phyloP scores from a whole-genome alignment of 2,329 filamentous ascomycete species.

The Alternaria triticina region DNA sequence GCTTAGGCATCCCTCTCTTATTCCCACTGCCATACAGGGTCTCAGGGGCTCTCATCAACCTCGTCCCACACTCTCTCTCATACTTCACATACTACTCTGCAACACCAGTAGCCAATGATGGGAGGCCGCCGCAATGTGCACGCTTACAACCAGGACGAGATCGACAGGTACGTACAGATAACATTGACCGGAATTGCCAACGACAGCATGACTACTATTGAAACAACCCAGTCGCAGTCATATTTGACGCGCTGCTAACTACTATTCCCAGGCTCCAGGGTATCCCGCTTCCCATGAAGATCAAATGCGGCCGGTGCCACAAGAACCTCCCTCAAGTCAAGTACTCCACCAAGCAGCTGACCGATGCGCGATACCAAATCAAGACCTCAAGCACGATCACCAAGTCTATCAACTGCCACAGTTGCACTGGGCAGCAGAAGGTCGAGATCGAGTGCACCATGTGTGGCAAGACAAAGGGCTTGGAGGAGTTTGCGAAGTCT shows the following conservation, averaged over 20 bases:
- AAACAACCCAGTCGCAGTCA: rapidly evolving
- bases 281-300: constrained; percentile 32
- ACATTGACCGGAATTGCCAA: too few species aligned
- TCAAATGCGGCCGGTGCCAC: constrained; percentile 57
- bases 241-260: neutral
- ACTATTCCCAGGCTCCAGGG: constrained; percentile 18
- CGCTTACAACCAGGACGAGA: constrained; percentile 19
- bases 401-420: constrained; percentile 49
- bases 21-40: neutral
- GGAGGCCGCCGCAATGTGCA: constrained; percentile 2
- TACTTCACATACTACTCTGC: neutral
- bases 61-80: neutral
- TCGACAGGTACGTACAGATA: constrained; percentile 8
- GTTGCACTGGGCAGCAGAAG: constrained; percentile 52
- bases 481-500: constrained; percentile 58
- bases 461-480: constrained; percentile 55
- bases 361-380: constrained; percentile 34
- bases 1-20: neutral
- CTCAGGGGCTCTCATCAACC: neutral
- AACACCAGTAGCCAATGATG: constrained; percentile 1
- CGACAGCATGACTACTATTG: neutral
- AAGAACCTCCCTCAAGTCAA: constrained; percentile 46
- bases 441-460: constrained; percentile 57
- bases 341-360: constrained; percentile 58
- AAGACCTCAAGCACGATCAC: constrained; percentile 16